phyloP scores from a whole-genome alignment of 345 rosid genomes.

The Linum tenue region DNA sequence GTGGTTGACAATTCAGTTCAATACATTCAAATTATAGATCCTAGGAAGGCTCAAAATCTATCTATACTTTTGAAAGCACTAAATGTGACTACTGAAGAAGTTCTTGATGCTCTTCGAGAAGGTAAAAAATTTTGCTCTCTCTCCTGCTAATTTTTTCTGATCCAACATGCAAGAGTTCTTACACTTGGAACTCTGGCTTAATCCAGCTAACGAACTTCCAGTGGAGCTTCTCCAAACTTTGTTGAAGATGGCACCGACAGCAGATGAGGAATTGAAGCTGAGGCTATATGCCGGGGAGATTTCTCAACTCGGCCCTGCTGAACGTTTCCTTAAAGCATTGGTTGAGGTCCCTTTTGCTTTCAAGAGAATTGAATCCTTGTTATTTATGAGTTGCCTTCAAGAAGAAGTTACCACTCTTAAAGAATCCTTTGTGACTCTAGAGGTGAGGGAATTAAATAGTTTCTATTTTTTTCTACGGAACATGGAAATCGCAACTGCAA shows the following conservation, averaged over 20 bases:
- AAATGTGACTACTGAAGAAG: constrained; percentile 23
- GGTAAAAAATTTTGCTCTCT: constrained; percentile 11
- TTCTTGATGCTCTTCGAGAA: constrained; percentile 20
- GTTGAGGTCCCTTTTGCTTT: constrained; percentile 26
- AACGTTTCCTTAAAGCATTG: constrained; percentile 23
- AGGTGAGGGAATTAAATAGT: constrained; percentile 10
- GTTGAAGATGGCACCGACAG: constrained; percentile 24
- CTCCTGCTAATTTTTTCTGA: not conserved
- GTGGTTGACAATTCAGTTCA: constrained; percentile 11
- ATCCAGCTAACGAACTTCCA: constrained; percentile 22
- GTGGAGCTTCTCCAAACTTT: constrained; percentile 20
- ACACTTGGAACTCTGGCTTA: not conserved
- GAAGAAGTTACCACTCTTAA: constrained; percentile 20
- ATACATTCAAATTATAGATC: constrained; percentile 20
- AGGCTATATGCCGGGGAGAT: constrained; percentile 14
- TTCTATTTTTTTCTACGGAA: not conserved
- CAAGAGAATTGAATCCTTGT: constrained; percentile 19
- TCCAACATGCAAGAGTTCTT: not conserved
- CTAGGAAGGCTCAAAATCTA: constrained; percentile 23
- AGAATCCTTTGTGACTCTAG: constrained; percentile 19
- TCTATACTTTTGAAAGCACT: constrained; percentile 23
- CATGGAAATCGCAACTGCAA: not conserved
- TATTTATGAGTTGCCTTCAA: constrained; percentile 18
- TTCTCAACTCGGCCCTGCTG: constrained; percentile 20
- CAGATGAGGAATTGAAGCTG: constrained; percentile 25